Evolutionary conservation across 768 basidiomycete species (phyloP).

Genomic region (Mycena galericulata): DNA sequence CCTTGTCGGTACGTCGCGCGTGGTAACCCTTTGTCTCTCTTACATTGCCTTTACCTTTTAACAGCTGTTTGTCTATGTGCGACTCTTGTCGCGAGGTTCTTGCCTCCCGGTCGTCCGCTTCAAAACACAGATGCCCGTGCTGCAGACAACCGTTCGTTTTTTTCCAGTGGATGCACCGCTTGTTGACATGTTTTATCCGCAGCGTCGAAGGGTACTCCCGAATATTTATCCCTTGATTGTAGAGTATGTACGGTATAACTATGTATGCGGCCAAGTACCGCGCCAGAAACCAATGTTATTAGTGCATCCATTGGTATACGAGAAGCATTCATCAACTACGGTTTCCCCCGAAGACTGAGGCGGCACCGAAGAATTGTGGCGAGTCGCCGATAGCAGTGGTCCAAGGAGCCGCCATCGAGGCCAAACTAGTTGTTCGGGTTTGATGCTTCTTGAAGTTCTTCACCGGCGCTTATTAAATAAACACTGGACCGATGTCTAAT

Average conservation of each 20-base stretch:
- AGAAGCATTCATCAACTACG: no score
- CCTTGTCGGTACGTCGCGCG: slow-evolving; percentile 73
- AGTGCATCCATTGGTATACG: no score
- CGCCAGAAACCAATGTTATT: no score
- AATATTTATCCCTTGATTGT: slow-evolving; percentile 66
- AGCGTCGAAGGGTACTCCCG: slow-evolving; percentile 72
- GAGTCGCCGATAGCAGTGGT: no score
- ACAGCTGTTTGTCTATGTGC: slow-evolving; percentile 70
- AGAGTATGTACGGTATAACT: slow-evolving; percentile 7
- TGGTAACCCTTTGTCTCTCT: slow-evolving; percentile 19
- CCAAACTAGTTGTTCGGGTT: no score
- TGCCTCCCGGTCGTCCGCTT: slow-evolving; percentile 63
- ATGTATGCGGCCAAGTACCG: background rate
- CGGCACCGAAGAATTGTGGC: no score
- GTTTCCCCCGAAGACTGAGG: no score
- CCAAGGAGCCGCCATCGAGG: no score
- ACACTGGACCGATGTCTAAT: no score
- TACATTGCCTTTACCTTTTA: slow-evolving; percentile 28
- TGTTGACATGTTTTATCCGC: slow-evolving; percentile 9
- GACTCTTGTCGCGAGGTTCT: slow-evolving; percentile 74
- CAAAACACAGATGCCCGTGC: slow-evolving; percentile 76
- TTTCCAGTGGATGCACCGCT: slow-evolving; percentile 7
- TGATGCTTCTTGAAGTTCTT: no score
- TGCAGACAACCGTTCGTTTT: slow-evolving; percentile 63
- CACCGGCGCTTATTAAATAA: no score